Conservation (phyloP, 1,284 basidiomycete species). For the Boletus chippewaensis region DNA sequence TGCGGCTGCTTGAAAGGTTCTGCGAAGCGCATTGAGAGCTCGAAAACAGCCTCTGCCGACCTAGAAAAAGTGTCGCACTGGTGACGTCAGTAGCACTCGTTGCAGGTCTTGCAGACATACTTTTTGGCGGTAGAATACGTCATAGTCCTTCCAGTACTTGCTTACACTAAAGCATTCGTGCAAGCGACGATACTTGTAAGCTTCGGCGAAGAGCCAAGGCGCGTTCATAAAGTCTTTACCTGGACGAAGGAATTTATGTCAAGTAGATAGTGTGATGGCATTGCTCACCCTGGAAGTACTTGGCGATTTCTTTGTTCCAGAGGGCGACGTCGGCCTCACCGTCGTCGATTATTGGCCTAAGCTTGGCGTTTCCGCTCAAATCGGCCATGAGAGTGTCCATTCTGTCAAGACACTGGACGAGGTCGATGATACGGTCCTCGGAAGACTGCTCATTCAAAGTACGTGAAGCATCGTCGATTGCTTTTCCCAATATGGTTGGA, state of each 20-base stretch:
- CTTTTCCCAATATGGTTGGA: constrained; percentile 94
- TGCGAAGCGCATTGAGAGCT: constrained; percentile 89
- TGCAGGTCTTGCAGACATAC: constrained; percentile 32
- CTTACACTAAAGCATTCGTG: constrained; percentile 94
- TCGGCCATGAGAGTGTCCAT: constrained; percentile 82
- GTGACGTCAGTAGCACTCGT: constrained; percentile 11
- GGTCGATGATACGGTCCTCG: constrained; percentile 84
- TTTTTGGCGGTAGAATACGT: constrained; percentile 89
- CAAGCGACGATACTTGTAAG: constrained; percentile 95
- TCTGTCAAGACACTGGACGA: constrained; percentile 81
- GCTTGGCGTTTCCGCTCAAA: constrained; percentile 71
- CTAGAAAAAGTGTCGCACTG: constrained; percentile 95
- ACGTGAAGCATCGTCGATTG: constrained; percentile 86
- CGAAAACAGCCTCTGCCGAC: constrained; percentile 89
- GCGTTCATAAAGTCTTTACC: constrained; percentile 96
- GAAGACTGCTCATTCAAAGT: constrained; percentile 85
- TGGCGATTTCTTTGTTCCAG: constrained; percentile 96
- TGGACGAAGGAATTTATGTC: constrained; percentile 23
- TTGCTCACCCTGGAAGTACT: constrained; percentile 78
- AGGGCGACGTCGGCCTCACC: constrained; percentile 90
- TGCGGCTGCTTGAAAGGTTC: constrained; percentile 71
- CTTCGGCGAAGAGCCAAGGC: constrained; percentile 94
- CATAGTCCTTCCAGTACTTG: constrained; percentile 88
- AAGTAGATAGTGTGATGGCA: not conserved
- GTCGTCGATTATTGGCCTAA: constrained; percentile 87